Base-by-base conservation (phyloP, 768 basidiomycete species). In the Mrakia frigida region DNA sequence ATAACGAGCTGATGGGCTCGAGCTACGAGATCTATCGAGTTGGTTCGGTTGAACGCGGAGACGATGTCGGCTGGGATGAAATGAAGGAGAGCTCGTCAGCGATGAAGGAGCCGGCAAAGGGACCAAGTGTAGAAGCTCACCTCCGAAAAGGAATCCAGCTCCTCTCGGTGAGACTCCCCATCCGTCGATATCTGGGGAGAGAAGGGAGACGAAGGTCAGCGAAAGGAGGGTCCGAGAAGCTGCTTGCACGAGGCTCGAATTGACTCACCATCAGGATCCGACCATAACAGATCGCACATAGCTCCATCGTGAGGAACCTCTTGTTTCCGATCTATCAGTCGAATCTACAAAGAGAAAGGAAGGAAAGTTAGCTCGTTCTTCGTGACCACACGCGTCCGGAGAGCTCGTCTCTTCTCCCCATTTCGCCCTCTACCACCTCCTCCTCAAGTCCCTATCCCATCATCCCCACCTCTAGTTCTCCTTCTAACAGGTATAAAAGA, bases 241-340 rank as follows among this genome's bases (percentile, higher is more conserved):
- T 6, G 65, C 6, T 37, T 5, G 18, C 6, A 37, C 39, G 35
- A 43, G 31, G 13, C 21, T 16, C 14, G 13, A n/a, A 1, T 35
- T 6, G 14, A 68, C 65, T 21, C 33, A 68, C 65, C 97, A 83
- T 99, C 97, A 46, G 97, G 97, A 84, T 99, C 97, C 70, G 95
- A 98, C 97, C 97, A 99, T 79, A 99, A 88, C 74, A 99, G 87
- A 85, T 99, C 97, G 82, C 97, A 99, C 97, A 99, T 99, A n/a
- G 97, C 95, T 5, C 97, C 97, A 85, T 99, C 97, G 84, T 99
- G 97, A 6, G 97, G 97, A 3, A 99, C 97, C 82, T 99, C 97
- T 85, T 99, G 97, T 80, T 98, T 94, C 74, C 97, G 92, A 86
- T 99, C 97, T 82, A 99, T 98, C 69, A 93, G 90, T 78, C 97